Evolutionary conservation across 768 basidiomycete genomes (phyloP).

Genomic region (Pleurotus sapidus): DNA sequence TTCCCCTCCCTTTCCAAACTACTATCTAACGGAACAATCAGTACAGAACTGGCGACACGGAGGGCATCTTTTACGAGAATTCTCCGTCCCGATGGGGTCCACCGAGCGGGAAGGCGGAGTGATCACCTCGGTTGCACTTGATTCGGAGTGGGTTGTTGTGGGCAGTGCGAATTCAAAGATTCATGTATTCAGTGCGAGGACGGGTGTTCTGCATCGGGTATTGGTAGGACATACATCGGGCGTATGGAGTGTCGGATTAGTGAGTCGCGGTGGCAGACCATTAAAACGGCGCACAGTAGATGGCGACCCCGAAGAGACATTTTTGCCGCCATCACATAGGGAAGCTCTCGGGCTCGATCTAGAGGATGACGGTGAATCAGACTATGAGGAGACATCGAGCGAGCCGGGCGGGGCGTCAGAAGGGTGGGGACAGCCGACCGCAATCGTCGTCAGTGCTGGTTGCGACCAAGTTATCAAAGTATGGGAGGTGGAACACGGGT

Average conservation of each 20-base stretch:
- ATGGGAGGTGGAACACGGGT: conserved; percentile 91
- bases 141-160: conserved; percentile 81
- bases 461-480: conserved; percentile 92
- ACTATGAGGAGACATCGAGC: conserved; percentile 34
- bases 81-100: conserved; percentile 43
- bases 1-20: conserved; percentile 7
- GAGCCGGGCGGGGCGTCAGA: conserved; percentile 63
- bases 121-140: conserved; percentile 85
- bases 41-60: conserved; percentile 82
- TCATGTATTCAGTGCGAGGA: conserved; percentile 78
- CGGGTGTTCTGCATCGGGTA: conserved; percentile 73
- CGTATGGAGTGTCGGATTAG: conserved; percentile 90
- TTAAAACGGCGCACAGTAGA: conserved; percentile 11
- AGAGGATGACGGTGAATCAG: conserved; percentile 10
- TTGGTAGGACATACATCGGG: conserved; percentile 83
- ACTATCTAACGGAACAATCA: conserved; percentile 22
- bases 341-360: conserved; percentile 43
- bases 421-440: conserved; percentile 87
- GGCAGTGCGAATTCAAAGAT: conserved; percentile 86
- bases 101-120: conserved; percentile 48
- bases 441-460: conserved; percentile 87
- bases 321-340: conserved; percentile 39
- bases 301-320: not conserved
- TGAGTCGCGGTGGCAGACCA: conserved; percentile 59
- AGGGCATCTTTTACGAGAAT: conserved; percentile 65